Conservation (phyloP, 1,139 yeast species). For the Taphrina confusa region DNA sequence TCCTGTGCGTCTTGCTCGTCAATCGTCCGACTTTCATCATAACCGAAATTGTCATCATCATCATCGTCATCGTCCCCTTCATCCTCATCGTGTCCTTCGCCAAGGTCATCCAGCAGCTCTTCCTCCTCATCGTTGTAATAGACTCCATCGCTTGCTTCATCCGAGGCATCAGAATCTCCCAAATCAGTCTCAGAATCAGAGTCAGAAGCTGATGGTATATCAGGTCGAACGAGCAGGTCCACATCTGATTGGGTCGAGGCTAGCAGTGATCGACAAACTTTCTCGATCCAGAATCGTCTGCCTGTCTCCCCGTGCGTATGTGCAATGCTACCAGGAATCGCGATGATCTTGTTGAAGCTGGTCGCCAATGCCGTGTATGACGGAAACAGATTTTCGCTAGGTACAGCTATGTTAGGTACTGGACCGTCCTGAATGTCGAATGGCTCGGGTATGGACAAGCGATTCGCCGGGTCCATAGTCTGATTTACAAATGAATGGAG, state of each 20-base stretch:
- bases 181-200: not conserved
- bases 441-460: not conserved
- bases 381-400: not conserved
- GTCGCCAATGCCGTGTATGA: not conserved
- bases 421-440: not conserved
- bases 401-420: not conserved
- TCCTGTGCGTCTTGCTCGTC: slow-evolving; percentile 17
- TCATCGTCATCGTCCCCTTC: slow-evolving; percentile 22
- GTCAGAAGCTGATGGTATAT: not conserved
- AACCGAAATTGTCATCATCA: slow-evolving; percentile 5
- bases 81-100: not conserved
- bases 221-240: not conserved
- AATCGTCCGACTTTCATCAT: slow-evolving; percentile 29
- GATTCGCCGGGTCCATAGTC: not conserved
- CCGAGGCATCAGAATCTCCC: not conserved
- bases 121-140: slow-evolving; percentile 16
- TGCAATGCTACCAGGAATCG: not conserved
- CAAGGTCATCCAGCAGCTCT: slow-evolving; percentile 17
- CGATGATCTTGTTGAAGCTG: slow-evolving; percentile 13
- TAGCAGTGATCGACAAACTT: slow-evolving; percentile 8
- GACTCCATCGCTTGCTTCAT: not conserved
- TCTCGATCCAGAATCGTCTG: slow-evolving; percentile 6
- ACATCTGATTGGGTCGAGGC: not conserved
- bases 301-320: slow-evolving; percentile 1
- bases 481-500: not conserved